These are phyloP conservation scores for Endocarpon pusillum DNA, from an alignment of 495 filamentous ascomycete genomes.

Conservation along the genomic window DNA sequence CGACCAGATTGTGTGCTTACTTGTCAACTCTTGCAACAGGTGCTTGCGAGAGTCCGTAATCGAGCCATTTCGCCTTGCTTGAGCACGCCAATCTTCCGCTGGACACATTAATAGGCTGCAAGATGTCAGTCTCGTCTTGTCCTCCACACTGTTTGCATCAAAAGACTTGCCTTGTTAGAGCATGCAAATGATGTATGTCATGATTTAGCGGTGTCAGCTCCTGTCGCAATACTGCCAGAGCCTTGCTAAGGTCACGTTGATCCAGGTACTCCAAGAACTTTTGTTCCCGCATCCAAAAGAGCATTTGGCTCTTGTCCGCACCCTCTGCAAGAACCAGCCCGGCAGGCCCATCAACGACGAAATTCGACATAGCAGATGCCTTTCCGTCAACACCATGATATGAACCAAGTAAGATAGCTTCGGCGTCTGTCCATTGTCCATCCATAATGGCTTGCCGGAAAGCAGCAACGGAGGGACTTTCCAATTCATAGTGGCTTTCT, in stretches of 20 bases:
- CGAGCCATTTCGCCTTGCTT: conserved; percentile 84
- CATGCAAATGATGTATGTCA: conserved; percentile 58
- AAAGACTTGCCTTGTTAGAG: conserved; percentile 53
- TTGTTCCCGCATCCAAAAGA: conserved; percentile 75
- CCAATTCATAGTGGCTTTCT: conserved; percentile 79
- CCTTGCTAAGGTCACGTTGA: conserved; percentile 48
- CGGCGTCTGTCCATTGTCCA: conserved; percentile 73
- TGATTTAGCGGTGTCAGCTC: conserved; percentile 81
- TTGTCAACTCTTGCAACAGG: conserved; percentile 67
- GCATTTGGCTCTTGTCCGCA: conserved; percentile 42
- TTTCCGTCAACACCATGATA: conserved; percentile 29
- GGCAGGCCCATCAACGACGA: conserved; percentile 5
- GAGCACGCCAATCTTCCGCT: conserved; percentile 58
- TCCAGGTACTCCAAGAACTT: conserved; percentile 92
- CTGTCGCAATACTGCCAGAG: conserved; percentile 62
- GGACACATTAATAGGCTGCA: conserved; percentile 75
- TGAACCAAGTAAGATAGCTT: conserved; percentile 55
- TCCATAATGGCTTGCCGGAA: conserved; percentile 68
- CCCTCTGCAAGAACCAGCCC: conserved; percentile 35
- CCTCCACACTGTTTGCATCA: background rate
- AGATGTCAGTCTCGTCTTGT: conserved; percentile 4
- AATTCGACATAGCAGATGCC: no score
- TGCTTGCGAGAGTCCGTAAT: conserved; percentile 53
- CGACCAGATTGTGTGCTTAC: conserved; percentile 30
- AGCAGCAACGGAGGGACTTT: conserved; percentile 66